Conservation (phyloP, 345 rosid species). For the Gossypium ekmanianum region DNA sequence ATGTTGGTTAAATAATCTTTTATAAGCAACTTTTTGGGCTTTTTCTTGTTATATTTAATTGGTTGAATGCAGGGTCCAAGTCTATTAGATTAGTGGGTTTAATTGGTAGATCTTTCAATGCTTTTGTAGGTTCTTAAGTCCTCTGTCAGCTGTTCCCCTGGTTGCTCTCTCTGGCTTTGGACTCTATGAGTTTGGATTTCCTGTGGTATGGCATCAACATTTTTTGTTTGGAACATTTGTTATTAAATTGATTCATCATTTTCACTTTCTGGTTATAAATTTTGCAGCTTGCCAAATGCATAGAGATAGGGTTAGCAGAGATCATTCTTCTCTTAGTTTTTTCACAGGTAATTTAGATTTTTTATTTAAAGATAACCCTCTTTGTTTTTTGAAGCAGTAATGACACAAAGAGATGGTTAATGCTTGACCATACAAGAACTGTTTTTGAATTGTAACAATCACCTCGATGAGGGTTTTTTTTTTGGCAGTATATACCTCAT, state of each 20-base stretch:
- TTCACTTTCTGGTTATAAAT: slow-evolving; percentile 13
- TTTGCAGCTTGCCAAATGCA: slow-evolving; percentile 76
- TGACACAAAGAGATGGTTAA: background rate
- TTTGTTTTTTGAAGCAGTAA: background rate
- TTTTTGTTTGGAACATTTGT: background rate
- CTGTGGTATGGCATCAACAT: slow-evolving; percentile 54
- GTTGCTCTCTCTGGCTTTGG: slow-evolving; percentile 93
- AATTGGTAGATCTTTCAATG: background rate
- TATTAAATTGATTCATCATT: background rate
- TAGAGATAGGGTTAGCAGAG: slow-evolving; percentile 92
- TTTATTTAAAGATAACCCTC: background rate
- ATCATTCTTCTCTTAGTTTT: slow-evolving; percentile 69
- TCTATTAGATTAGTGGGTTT: background rate
- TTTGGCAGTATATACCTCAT: slow-evolving; percentile 76
- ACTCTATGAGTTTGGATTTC: slow-evolving; percentile 88
- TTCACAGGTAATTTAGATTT: slow-evolving; percentile 58
- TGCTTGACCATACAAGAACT: background rate
- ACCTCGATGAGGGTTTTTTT: background rate
- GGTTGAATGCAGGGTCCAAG: background rate
- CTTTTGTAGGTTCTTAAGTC: slow-evolving; percentile 69
- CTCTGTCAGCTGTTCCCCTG: slow-evolving; percentile 85
- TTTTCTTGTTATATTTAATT: background rate
- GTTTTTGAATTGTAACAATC: background rate
- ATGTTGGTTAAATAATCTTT: background rate
- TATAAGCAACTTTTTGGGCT: background rate